Evolutionary conservation across 1,284 basidiomycete species (phyloP).

Genomic region (Sporisorium iseilematis-ciliati): DNA sequence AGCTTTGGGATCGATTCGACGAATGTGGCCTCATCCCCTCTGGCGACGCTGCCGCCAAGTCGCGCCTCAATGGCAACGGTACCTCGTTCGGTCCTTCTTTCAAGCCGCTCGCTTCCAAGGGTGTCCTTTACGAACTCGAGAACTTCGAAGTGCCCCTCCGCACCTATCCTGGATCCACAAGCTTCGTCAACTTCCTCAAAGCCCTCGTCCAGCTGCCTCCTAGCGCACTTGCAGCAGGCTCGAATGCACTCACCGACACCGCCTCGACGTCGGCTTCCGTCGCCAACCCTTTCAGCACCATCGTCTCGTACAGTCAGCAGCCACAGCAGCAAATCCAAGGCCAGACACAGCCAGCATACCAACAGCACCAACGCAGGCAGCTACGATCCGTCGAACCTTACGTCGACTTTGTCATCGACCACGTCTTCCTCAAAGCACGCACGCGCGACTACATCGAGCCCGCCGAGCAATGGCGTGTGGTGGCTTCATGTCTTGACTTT

Average conservation of each 20-base stretch:
- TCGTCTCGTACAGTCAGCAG: conserved; percentile 37
- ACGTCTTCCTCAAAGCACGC: conserved; percentile 77
- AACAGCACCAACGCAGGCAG: conserved; percentile 36
- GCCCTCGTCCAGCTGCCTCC: conserved; percentile 73
- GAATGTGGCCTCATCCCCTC: conserved; percentile 68
- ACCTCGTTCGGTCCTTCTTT: conserved; percentile 35
- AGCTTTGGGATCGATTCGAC: conserved; percentile 86
- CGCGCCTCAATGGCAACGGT: conserved; percentile 7
- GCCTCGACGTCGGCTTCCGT: conserved; percentile 3
- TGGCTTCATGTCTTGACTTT: conserved; percentile 85
- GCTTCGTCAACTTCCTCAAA: conserved; percentile 85
- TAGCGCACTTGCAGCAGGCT: conserved; percentile 25
- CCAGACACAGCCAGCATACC: conserved; percentile 24
- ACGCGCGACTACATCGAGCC: conserved; percentile 80
- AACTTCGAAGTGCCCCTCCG: conserved; percentile 83
- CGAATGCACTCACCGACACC: conserved; percentile 30
- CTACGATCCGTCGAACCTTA: conserved; percentile 77
- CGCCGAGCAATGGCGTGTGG: conserved; percentile 86
- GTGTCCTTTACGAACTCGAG: conserved; percentile 77
- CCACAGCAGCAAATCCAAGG: conserved; percentile 31
- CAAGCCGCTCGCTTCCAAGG: conserved; percentile 42
- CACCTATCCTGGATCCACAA: conserved; percentile 86
- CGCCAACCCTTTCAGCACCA: conserved; percentile 48
- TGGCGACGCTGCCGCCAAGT: conserved; percentile 27
- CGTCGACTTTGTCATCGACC: conserved; percentile 86